Conservation (phyloP, 495 filamentous ascomycete species). For the Penicillium macrosclerotiorum region DNA sequence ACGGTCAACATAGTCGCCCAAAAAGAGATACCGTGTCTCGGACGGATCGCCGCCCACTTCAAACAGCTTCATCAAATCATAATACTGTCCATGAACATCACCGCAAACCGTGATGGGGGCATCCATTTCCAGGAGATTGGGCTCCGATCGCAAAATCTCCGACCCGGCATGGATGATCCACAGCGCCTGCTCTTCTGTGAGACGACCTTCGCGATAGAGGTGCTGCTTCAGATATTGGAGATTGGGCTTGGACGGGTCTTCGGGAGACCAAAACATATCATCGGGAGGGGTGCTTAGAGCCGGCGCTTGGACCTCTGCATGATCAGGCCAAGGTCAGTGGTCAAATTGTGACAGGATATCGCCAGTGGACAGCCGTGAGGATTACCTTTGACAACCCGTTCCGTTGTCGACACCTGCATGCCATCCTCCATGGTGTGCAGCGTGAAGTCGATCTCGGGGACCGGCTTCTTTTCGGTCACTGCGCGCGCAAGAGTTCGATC, state of each 20-base stretch:
- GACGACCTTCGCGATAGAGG: constrained; percentile 93
- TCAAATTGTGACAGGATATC: constrained; percentile 1
- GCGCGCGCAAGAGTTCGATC: constrained; percentile 60
- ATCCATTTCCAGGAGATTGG: constrained; percentile 98
- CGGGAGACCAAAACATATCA: constrained; percentile 73
- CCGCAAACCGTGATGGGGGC: constrained; percentile 99
- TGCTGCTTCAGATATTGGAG: constrained; percentile 95
- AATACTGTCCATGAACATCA: constrained; percentile 98
- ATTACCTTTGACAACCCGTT: constrained; percentile 95
- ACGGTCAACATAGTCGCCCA: constrained; percentile 96
- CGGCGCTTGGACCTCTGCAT: constrained; percentile 89
- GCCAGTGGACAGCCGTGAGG: constrained; percentile 5
- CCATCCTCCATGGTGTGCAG: constrained; percentile 98
- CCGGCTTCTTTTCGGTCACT: constrained; percentile 85
- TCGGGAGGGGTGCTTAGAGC: constrained; percentile 87
- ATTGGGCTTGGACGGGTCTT: constrained; percentile 85
- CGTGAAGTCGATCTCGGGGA: constrained; percentile 97
- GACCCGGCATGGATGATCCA: constrained; percentile 88
- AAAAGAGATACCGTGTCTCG: constrained; percentile 93
- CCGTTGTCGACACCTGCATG: constrained; percentile 86
- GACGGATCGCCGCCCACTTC: constrained; percentile 96
- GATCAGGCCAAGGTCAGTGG: constrained; percentile 16
- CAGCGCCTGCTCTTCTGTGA: constrained; percentile 95
- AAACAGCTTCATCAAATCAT: constrained; percentile 99
- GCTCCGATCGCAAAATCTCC: constrained; percentile 79